Conservation (phyloP, 768 basidiomycete species). For the Boletellus sp. region DNA sequence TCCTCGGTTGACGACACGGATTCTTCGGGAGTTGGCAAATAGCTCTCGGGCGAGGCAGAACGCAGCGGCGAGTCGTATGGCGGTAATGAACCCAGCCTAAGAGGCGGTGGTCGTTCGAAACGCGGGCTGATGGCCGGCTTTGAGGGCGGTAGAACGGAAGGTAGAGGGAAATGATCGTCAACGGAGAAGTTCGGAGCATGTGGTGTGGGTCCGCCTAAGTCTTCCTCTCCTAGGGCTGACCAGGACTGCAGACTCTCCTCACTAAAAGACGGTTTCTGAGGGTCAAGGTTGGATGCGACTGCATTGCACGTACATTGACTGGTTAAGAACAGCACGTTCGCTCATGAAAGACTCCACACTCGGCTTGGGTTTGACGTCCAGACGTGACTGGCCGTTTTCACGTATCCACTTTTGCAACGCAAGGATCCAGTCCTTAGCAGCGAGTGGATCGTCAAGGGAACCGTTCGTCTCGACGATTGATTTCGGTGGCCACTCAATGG, state of each 20-base stretch:
- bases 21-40: constrained; percentile 56
- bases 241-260: constrained; percentile 44
- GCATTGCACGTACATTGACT: constrained; percentile 24
- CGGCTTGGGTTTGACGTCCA: constrained; percentile 30
- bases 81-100: constrained; percentile 45
- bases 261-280: constrained; percentile 21
- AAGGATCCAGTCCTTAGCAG: constrained; percentile 69
- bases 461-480: constrained; percentile 44
- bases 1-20: constrained; percentile 50
- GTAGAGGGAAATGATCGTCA: constrained; percentile 55
- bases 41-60: constrained; percentile 49
- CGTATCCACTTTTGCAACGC: constrained; percentile 76
- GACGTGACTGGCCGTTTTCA: constrained; percentile 37
- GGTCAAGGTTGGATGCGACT: neutral
- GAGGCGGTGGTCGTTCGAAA: constrained; percentile 43
- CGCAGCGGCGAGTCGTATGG: constrained; percentile 43
- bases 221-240: constrained; percentile 39
- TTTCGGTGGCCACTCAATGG: constrained; percentile 88
- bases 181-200: constrained; percentile 61
- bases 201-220: constrained; percentile 38
- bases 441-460: constrained; percentile 43
- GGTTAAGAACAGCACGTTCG: constrained; percentile 38
- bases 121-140: constrained; percentile 24
- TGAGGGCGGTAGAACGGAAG: constrained; percentile 21
- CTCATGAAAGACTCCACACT: constrained; percentile 50